Evolutionary conservation across 2,329 filamentous ascomycete species (phyloP).

Genomic region (Hirsutella thompsonii): DNA sequence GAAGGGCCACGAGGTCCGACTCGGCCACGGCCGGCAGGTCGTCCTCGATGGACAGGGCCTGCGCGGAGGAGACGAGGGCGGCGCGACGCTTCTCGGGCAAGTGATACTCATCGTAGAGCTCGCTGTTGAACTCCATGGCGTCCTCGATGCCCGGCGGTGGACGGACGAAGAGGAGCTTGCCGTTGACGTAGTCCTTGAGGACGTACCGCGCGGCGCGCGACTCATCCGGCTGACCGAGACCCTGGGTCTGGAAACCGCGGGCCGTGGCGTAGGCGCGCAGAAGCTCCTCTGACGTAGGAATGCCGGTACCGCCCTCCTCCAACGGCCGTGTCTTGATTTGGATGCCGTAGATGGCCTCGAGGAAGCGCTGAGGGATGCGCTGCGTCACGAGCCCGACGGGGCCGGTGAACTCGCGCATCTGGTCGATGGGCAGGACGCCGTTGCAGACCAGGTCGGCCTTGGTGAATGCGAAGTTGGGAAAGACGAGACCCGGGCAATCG

Average conservation of each 20-base stretch:
- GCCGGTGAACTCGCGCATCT: conserved; percentile 84
- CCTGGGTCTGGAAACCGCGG: conserved; percentile 80
- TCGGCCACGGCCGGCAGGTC: conserved; percentile 17
- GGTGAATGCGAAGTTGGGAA: conserved; percentile 93
- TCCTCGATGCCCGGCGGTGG: conserved; percentile 70
- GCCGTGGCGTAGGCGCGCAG: conserved; percentile 78
- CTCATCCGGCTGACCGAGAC: conserved; percentile 84
- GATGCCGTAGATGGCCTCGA: conserved; percentile 91
- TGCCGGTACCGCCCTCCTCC: conserved; percentile 87
- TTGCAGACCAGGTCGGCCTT: conserved; percentile 95
- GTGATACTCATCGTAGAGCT: conserved; percentile 74
- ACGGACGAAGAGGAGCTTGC: conserved; percentile 84
- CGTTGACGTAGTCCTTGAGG: conserved; percentile 94
- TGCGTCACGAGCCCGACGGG: conserved; percentile 72
- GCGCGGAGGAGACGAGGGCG: conserved; percentile 39
- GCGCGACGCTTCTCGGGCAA: conserved; percentile 70
- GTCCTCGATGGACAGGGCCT: conserved; percentile 28
- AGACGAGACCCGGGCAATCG: conserved; percentile 96
- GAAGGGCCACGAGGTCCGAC: conserved; percentile 36
- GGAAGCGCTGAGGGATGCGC: conserved; percentile 74
- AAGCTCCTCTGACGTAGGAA: conserved; percentile 73
- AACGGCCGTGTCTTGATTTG: conserved; percentile 66
- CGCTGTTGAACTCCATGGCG: conserved; percentile 66
- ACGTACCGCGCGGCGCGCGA: conserved; percentile 80
- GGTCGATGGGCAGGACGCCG: conserved; percentile 90